These are phyloP conservation scores for Begonia loranthoides DNA, from an alignment of 306 rosid genomes.

Conservation along the genomic window DNA sequence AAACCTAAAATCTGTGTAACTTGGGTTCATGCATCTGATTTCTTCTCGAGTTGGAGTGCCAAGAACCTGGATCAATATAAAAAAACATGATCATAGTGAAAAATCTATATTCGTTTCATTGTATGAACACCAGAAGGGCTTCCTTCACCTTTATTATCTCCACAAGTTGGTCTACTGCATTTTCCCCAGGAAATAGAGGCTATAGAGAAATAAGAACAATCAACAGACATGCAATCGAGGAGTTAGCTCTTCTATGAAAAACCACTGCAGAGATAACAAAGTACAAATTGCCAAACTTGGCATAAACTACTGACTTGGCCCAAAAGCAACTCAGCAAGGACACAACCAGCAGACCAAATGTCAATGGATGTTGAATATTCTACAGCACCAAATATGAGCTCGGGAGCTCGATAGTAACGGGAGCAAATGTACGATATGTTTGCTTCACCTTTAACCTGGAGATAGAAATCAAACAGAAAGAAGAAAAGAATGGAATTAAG, in stretches of 20 bases:
- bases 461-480: constrained; percentile 6
- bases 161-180: constrained; percentile 91
- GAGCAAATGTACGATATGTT: constrained; percentile 93
- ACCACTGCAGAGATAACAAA: constrained; percentile 12
- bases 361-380: constrained; percentile 84
- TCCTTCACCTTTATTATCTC: constrained; percentile 79
- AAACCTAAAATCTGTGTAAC: constrained; percentile 81
- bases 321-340: constrained; percentile 89
- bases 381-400: constrained; percentile 91
- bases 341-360: constrained; percentile 99
- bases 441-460: constrained; percentile 75
- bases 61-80: constrained; percentile 49
- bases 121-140: neutral
- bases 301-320: constrained; percentile 53
- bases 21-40: constrained; percentile 89
- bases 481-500: constrained; percentile 1
- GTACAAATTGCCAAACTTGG: constrained; percentile 2
- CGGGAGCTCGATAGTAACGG: constrained; percentile 98
- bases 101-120: neutral
- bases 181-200: constrained; percentile 96
- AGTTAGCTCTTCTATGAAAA: constrained; percentile 2
- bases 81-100: constrained; percentile 5
- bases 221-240: constrained; percentile 7
- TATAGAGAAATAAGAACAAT: constrained; percentile 18
- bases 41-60: constrained; percentile 98